Evolutionary conservation across 177 flowering plant species (phyloP), one percentile per base, ranked within the genome.

Genomic region (Vitis hybrid): DNA sequence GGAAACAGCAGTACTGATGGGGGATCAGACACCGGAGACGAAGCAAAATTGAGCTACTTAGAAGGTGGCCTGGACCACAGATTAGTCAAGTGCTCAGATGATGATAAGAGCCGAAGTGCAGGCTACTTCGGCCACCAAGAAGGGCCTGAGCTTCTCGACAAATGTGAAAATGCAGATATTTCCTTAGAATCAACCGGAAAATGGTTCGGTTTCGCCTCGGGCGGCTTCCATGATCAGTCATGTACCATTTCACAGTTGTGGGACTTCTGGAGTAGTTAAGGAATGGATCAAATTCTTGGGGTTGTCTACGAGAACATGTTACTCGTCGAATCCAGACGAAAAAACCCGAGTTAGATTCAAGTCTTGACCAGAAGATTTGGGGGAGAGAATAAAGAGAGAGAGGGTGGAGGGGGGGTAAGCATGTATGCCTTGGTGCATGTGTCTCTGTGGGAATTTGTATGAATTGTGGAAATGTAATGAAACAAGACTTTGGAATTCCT

Each of bases 221-320:
- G 59, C 11, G 77, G 66, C 31, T 14, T 75, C 13, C 63, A 70
- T n/a, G 74, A 68, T 33, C 71, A 67, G 60, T 26, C 74, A 48
- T 60, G 70, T 49, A 69, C 52, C 62, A 66, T 56, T 56, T 71
- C 81, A 6, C 72, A 74, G 12, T 83, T 84, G 84, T 77, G 81
- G 70, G 74, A 79, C 39, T 70, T 73, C 57, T 82, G 77, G 78
- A 64, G 65, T 21, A 71, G 60, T 68, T 11, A 31, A 18, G 19
- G 19, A 21, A 45, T 6, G 2, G 21, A 66, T 66, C 67, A 10
- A 58, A n/a, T 10, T 7, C 15, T 58, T 18, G 19, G 18, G n/a
- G 9, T 1, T 14, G n/a, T 11, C n/a, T 57, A 26, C 29, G 29
- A 26, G 29, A 26, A 0, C 29, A 26, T 26, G 29, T 26, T 26